These are phyloP conservation scores for Angomonas ambiguus DNA, from an alignment of 208 protist genomes.

Conservation along the genomic window DNA sequence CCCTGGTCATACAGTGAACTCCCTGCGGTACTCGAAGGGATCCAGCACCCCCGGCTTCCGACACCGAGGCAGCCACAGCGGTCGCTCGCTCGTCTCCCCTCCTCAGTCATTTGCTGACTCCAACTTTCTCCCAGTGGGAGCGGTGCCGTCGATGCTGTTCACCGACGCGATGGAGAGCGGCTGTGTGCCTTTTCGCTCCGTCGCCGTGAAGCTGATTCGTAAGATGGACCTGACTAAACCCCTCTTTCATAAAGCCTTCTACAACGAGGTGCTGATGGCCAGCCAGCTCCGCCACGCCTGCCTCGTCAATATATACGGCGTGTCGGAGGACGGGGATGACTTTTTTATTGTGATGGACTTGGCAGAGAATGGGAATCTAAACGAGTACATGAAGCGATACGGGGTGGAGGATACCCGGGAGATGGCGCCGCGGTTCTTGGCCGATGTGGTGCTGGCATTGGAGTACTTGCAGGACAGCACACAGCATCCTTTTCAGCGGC, in stretches of 20 bases:
- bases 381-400: constrained; percentile 46
- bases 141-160: neutral
- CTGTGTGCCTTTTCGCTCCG: constrained; percentile 32
- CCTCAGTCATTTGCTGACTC: neutral
- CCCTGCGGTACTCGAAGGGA: too few relatives aligned
- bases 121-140: neutral
- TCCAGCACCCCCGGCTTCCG: neutral
- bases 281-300: constrained; percentile 57
- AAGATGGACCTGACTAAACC: constrained; percentile 47
- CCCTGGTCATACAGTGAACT: too few relatives aligned
- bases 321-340: constrained; percentile 44
- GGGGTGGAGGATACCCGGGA: constrained; percentile 40
- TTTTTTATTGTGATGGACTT: constrained; percentile 80
- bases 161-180: neutral
- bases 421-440: constrained; percentile 72
- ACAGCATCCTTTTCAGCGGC: constrained; percentile 58
- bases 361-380: constrained; percentile 63
- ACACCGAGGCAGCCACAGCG: neutral
- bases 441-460: constrained; percentile 71
- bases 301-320: constrained; percentile 63
- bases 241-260: constrained; percentile 42
- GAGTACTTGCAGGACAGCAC: constrained; percentile 57
- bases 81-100: neutral
- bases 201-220: constrained; percentile 70
- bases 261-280: constrained; percentile 63